Evolutionary conservation across 1,139 yeast genomes (phyloP).

Genomic region (Candida sanyaensis): DNA sequence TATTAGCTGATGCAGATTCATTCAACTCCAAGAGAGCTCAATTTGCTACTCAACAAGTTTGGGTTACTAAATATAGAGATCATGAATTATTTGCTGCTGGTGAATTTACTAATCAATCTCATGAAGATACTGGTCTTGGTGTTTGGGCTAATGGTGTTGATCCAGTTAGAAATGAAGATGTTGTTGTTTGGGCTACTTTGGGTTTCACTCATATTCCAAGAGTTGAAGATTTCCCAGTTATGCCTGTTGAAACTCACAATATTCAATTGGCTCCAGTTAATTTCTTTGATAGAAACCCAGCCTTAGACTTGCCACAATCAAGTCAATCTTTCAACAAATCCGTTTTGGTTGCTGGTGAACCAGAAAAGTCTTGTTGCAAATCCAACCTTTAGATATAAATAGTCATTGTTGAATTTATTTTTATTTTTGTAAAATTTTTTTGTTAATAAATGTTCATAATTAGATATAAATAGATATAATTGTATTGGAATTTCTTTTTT

Average conservation of each 20-base stretch:
- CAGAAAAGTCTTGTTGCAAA: constrained; percentile 45
- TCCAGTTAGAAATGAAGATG: constrained; percentile 73
- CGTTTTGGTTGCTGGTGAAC: constrained; percentile 30
- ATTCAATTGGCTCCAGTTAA: constrained; percentile 73
- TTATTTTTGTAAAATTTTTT: background rate
- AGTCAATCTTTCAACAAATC: constrained; percentile 74
- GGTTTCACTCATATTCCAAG: constrained; percentile 88
- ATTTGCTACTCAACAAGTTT: constrained; percentile 72
- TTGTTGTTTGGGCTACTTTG: constrained; percentile 85
- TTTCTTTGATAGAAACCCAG: constrained; percentile 82
- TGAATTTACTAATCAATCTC: constrained; percentile 77
- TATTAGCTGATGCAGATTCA: constrained; percentile 65
- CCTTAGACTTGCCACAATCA: constrained; percentile 79
- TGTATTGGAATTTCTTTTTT: background rate
- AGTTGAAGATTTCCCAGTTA: constrained; percentile 86
- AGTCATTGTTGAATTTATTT: background rate
- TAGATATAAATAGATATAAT: too few relatives aligned
- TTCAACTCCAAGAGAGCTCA: constrained; percentile 66
- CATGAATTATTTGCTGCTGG: constrained; percentile 74
- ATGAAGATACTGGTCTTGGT: constrained; percentile 62
- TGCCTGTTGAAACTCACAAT: constrained; percentile 81
- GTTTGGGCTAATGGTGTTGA: constrained; percentile 71
- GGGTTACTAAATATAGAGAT: constrained; percentile 76
- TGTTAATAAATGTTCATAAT: background rate
- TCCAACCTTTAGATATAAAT: constrained; percentile 10